phyloP scores from a whole-genome alignment of 2,329 filamentous ascomycete genomes.

The Fusarium sp. region DNA sequence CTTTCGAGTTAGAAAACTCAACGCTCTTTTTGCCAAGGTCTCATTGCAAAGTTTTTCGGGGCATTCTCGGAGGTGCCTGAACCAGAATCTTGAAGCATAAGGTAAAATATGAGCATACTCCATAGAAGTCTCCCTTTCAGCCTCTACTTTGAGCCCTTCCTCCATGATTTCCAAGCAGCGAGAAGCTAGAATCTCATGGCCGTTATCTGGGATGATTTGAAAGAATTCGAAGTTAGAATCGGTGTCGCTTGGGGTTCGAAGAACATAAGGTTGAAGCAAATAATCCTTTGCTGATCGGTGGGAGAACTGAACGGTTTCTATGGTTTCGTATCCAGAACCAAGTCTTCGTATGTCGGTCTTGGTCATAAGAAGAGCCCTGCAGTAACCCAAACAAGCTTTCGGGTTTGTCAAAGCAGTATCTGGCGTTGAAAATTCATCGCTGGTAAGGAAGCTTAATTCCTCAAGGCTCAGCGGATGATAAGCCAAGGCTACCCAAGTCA shows the following conservation, averaged over 20 bases:
- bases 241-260: neutral
- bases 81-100: conserved; percentile 5
- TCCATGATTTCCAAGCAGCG: conserved; percentile 5
- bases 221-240: neutral
- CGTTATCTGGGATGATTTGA: neutral
- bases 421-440: neutral
- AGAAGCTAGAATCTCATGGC: neutral
- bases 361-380: neutral
- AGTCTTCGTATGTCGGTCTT: neutral
- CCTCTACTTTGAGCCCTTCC: neutral
- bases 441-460: neutral
- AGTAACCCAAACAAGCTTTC: neutral
- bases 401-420: neutral
- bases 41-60: neutral
- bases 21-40: neutral
- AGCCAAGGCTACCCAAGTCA: neutral
- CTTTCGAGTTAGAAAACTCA: neutral
- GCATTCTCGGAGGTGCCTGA: conserved; percentile 1
- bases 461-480: neutral
- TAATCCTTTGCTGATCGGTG: neutral
- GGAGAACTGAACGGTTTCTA: conserved; percentile 3
- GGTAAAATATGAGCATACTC: neutral
- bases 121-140: neutral
- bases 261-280: neutral
- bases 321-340: neutral